Evolutionary conservation across 2,329 filamentous ascomycete species (phyloP).

Genomic region (Monilinia fructigena): DNA sequence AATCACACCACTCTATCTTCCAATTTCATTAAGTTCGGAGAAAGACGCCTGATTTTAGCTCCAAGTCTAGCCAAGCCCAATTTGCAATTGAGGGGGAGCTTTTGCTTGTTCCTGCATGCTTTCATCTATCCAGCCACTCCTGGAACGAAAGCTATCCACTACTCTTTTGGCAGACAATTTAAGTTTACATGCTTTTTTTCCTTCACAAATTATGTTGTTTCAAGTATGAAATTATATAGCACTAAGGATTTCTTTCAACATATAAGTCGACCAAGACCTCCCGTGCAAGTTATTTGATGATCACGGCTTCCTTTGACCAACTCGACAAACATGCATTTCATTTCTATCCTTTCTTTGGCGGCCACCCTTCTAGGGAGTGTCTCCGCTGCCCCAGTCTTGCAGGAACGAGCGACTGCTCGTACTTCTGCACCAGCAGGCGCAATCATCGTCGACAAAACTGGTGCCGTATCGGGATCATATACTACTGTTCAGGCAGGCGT

Average conservation of each 20-base stretch:
- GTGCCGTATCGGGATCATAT: conserved; percentile 37
- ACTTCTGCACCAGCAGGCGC: conserved; percentile 47
- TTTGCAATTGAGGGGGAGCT: not conserved
- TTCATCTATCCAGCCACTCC: not conserved
- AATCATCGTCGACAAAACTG: conserved; percentile 45
- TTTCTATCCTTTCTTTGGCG: conserved; percentile 7
- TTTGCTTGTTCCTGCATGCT: not conserved
- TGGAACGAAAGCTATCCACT: not conserved
- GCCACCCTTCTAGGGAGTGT: conserved; percentile 4
- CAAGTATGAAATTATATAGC: conserved; percentile 5
- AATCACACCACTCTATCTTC: not conserved
- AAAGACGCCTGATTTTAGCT: not conserved
- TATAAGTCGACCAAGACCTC: not conserved
- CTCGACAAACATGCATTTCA: conserved; percentile 10
- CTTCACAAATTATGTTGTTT: not conserved
- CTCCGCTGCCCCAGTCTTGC: conserved; percentile 11
- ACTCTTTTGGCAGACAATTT: not conserved
- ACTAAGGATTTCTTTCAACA: not conserved
- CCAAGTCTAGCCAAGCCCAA: not conserved
- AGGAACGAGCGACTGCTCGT: conserved; percentile 29
- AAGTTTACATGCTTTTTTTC: not conserved
- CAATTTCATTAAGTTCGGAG: not conserved
- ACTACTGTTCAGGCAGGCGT: conserved; percentile 30
- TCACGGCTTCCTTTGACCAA: not conserved
- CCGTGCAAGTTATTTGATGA: not conserved